These are phyloP conservation scores for Tuber indicum DNA, from an alignment of 495 filamentous ascomycete species.

Conservation along the genomic window DNA sequence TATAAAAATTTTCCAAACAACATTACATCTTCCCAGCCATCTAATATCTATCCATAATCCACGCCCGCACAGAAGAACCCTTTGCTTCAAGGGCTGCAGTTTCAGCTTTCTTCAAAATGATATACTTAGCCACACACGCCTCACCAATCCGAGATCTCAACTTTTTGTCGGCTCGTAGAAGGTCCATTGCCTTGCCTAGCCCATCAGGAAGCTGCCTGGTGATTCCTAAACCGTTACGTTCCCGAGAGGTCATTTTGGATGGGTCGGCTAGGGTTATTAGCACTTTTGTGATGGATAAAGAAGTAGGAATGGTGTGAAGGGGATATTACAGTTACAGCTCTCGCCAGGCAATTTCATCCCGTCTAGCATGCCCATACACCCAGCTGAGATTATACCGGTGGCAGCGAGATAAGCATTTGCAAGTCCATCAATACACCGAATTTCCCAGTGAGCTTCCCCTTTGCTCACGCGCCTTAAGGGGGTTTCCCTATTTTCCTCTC, in stretches of 20 bases:
- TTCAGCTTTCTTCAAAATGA: conserved; percentile 56
- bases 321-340: conserved; percentile 40
- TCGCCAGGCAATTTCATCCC: conserved; percentile 46
- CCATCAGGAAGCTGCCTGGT: conserved; percentile 49
- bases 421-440: conserved; percentile 63
- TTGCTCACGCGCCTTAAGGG: conserved; percentile 56
- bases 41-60: conserved; percentile 59
- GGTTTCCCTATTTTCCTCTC: conserved; percentile 67
- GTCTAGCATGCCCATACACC: conserved; percentile 54
- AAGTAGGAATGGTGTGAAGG: neutral
- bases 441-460: conserved; percentile 56
- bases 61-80: conserved; percentile 47
- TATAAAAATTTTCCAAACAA: conserved; percentile 2
- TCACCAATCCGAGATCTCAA: conserved; percentile 49
- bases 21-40: conserved; percentile 15
- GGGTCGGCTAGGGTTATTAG: conserved; percentile 47
- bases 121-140: conserved; percentile 55
- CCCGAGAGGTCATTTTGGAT: conserved; percentile 47
- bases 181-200: conserved; percentile 51
- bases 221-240: conserved; percentile 53
- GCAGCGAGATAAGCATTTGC: conserved; percentile 67
- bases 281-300: neutral
- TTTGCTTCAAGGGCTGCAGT: conserved; percentile 44
- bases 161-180: conserved; percentile 47
- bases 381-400: conserved; percentile 60